Percentiles rank a stretch among this genome's conserved stretches.
phyloP scores from a whole-genome alignment of 441 rosid genomes.

The California macrophylla region DNA sequence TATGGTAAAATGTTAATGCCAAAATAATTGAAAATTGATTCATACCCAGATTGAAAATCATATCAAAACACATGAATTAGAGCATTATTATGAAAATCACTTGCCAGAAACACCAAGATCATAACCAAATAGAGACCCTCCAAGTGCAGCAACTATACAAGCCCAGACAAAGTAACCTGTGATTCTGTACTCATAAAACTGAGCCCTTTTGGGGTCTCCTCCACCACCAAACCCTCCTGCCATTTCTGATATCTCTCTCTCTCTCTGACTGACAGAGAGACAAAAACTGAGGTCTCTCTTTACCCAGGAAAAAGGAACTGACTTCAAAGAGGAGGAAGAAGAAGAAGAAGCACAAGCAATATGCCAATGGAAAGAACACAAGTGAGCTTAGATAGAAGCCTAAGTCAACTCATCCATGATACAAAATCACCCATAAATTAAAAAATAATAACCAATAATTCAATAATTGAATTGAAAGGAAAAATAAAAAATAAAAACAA shows the following conservation, averaged over 20 bases:
- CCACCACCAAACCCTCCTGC: constrained; percentile 45
- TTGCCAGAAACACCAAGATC: constrained; percentile 82
- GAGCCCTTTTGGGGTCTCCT: constrained; percentile 52
- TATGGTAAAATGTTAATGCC: background rate
- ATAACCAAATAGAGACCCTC: constrained; percentile 73
- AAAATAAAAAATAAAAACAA: background rate
- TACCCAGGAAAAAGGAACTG: background rate
- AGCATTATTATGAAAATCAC: constrained; percentile 14
- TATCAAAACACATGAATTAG: background rate
- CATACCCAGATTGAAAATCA: background rate
- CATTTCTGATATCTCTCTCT: constrained; percentile 24
- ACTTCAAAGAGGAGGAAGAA: background rate
- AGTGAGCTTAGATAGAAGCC: background rate
- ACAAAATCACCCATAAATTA: background rate
- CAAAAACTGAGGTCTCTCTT: background rate
- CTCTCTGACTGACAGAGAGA: constrained; percentile 3
- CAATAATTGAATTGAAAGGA: background rate
- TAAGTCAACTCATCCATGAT: background rate
- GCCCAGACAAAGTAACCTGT: constrained; percentile 53
- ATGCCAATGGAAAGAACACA: background rate
- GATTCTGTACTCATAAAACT: constrained; percentile 53
- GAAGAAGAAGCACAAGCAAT: background rate
- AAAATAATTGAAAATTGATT: background rate
- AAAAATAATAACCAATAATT: background rate
- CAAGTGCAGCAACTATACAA: constrained; percentile 56